Percentiles rank a stretch among this genome's conserved stretches.
Evolutionary conservation across 129 eudicot species (phyloP).

Genomic region (Arctium lappa): DNA sequence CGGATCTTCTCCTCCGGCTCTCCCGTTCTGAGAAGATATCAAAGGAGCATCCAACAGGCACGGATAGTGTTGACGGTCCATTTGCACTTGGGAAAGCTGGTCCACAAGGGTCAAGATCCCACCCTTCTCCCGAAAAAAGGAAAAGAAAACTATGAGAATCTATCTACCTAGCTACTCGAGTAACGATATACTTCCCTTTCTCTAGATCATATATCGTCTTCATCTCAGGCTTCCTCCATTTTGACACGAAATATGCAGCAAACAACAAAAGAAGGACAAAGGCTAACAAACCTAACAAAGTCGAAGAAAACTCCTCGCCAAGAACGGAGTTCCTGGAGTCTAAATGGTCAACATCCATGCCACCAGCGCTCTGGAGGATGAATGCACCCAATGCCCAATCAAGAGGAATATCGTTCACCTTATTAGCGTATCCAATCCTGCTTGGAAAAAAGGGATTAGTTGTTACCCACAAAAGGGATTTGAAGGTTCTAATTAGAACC

Average conservation of each 20-base stretch:
- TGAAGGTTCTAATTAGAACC: neutral
- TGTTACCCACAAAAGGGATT: neutral
- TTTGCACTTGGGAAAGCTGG: neutral
- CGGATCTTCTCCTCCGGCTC: neutral
- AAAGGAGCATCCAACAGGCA: neutral
- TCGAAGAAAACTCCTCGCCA: conserved; percentile 25
- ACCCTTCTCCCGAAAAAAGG: neutral
- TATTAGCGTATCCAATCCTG: conserved; percentile 80
- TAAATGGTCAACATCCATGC: conserved; percentile 21
- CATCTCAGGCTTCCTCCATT: conserved; percentile 73
- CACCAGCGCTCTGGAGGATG: conserved; percentile 54
- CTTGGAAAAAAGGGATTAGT: neutral
- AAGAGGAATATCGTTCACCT: conserved; percentile 73
- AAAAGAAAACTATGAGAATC: neutral
- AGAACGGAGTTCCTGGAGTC: conserved; percentile 25
- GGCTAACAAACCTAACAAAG: conserved; percentile 18
- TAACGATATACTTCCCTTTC: conserved; percentile 88
- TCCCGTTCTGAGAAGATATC: neutral
- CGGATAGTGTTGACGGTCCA: neutral
- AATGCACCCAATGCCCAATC: conserved; percentile 98
- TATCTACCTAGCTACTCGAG: conserved; percentile 61
- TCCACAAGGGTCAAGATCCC: neutral
- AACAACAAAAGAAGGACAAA: conserved; percentile 37
- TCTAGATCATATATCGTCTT: conserved; percentile 93
- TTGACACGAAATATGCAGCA: conserved; percentile 46